Base-by-base conservation (phyloP, 2,329 filamentous ascomycete genomes). In the Aspergillus bombycis region DNA sequence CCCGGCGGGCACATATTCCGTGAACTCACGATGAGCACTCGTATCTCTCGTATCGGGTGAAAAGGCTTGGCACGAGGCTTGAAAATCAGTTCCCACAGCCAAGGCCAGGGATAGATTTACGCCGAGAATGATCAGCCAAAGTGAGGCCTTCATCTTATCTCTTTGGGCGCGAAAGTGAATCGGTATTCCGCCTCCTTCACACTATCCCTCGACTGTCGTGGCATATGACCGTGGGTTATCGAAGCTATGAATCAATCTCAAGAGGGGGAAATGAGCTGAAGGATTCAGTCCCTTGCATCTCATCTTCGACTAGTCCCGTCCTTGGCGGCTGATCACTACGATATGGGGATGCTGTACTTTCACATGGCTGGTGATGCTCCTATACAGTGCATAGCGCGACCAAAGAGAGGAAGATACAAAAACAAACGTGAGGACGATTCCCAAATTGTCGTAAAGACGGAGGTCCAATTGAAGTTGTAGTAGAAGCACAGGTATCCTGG, bases 101-200 rank as follows among this genome's bases (percentile, higher is more conserved):
- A 23, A n/a, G 16, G 19, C 30, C 3, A 21, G 8, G 11, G 28
- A 9, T 36, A 32, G 2, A 23, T 36, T 36, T 36, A 36, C 10
- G 4, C 52, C 30, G 4, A 54, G 26, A 30, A 50, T 4, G 30
- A 1, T 54, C 2, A 21, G 19, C 52, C 52, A 36, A 2, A 21
- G 16, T 4, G 30, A n/a, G n/a, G 1, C 3, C 30, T 54, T 54
- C 52, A 68, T 68, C 36, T 41, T 41, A 41, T n/a, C 1, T n/a
- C 14, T 9, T n/a, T n/a, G 2, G 38, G 3, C 4, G 8, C 5
- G n/a, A 23, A 46, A 23, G 21, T 46, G 21, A 12, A 14, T 12
- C 3, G 65, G 50, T 57, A 10, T 2, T n/a, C 16, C 38, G 6
- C 7, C 19, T 4, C 6, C 5, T 41, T 41, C 19, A 3, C 16